Base-by-base conservation (phyloP, 805 yeast species). In the Myxozyma mucilagina region DNA sequence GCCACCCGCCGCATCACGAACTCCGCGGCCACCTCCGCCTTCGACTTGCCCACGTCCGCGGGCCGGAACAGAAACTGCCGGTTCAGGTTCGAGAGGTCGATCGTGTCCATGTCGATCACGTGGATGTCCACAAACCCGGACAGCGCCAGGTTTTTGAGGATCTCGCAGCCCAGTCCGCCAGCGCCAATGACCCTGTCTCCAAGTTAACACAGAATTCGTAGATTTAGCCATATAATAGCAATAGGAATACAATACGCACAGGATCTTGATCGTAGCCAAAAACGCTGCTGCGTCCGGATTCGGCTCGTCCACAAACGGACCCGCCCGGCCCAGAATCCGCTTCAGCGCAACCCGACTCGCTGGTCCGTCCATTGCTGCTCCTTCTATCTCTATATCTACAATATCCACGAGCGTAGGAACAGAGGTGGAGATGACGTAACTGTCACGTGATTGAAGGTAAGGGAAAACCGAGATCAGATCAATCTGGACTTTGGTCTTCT, bases 131-230 rank as follows among this genome's bases (percentile, higher is more conserved):
- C 75, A 69, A 89, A 86, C 4, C 93, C 93, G n/a, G 84, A 78
- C 36, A 85, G 74, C 0, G 89, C 89, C 54, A 89, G 76, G 71
- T 87, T 82, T 73, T 89, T 89, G 49, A 88, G 73, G 35, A 88
- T 85, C 72, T 89, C 94, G 74, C 96, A 88, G 2, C 96, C 96
- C 29, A 88, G 75, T 0, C 96, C 96, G 0, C 96, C 96, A 0
- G 93, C 93, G 1, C 96, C 96, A 48, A 57, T 56, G n/a, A 59
- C 60, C 29, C 60, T 57, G 39, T n/a, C n/a, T n/a, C n/a, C n/a
- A n/a, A n/a, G n/a, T n/a, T n/a, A n/a, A n/a, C n/a, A n/a, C n/a
- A n/a, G n/a, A n/a, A n/a, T n/a, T n/a, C n/a, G n/a, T n/a, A n/a
- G n/a, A 10, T 24, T 29, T 7, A 39, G 9, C 31, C 7, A 34